A percentile compares a stretch with the other conserved stretches of the same genome.
phyloP scores from a whole-genome alignment of 2,329 filamentous ascomycete genomes.

The Scytalidium sp. region DNA sequence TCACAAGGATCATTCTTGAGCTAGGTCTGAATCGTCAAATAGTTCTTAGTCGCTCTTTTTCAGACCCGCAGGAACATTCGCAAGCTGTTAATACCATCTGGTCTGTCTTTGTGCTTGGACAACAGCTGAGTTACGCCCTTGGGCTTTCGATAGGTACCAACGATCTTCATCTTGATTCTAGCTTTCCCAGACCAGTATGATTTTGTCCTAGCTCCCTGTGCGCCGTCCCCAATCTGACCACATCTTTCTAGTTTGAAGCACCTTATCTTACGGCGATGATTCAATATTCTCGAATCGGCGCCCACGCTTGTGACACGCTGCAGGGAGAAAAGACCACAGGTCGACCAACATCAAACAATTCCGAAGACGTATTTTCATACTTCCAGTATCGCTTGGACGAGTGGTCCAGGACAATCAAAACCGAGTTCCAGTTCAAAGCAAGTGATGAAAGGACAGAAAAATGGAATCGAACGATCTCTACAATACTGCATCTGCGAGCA shows the following conservation, averaged over 20 bases:
- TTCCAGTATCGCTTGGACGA: neutral
- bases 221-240: neutral
- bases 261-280: neutral
- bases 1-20: neutral
- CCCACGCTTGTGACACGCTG: neutral
- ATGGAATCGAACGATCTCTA: neutral
- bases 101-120: neutral
- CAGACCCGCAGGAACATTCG: neutral
- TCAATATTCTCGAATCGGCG: neutral
- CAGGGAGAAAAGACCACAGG: neutral
- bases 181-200: neutral
- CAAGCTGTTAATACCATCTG: neutral
- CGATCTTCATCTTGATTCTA: neutral
- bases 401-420: neutral
- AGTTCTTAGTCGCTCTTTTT: neutral
- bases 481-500: neutral
- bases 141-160: neutral
- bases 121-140: neutral
- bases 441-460: neutral
- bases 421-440: neutral
- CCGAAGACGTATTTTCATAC: neutral
- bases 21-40: neutral
- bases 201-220: neutral
- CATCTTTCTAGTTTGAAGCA: neutral
- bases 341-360: neutral